A percentile compares a stretch with the other conserved stretches of the same genome.
Evolutionary conservation across 2,329 filamentous ascomycete species (phyloP).

Genomic region (Cordyceps javanica): DNA sequence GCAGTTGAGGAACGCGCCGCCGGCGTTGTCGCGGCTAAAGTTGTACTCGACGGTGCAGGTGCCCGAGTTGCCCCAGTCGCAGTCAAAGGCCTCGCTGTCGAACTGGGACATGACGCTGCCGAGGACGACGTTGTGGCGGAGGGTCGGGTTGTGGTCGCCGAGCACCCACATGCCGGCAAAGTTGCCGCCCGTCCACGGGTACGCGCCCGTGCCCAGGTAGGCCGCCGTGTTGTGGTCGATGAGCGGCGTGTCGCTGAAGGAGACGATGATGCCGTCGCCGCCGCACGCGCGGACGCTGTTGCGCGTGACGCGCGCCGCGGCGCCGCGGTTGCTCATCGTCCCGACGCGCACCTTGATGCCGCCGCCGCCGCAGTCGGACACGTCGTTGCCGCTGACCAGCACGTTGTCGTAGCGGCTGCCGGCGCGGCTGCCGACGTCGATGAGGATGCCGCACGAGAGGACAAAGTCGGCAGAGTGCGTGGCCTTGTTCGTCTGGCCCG

Average conservation of each 20-base stretch:
- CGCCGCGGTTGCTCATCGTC: constrained; percentile 16
- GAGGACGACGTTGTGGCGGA: constrained; percentile 21
- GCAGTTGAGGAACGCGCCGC: constrained; percentile 22
- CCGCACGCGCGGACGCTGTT: constrained; percentile 19
- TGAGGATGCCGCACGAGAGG: constrained; percentile 17
- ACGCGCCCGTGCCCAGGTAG: constrained; percentile 19
- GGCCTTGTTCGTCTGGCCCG: constrained; percentile 20
- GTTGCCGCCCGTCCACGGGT: constrained; percentile 22
- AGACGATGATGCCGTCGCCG: constrained; percentile 20
- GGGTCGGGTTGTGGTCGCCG: constrained; percentile 16
- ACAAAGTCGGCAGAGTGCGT: constrained; percentile 15
- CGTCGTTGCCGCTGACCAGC: constrained; percentile 16
- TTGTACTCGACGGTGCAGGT: constrained; percentile 23
- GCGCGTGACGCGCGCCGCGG: constrained; percentile 15
- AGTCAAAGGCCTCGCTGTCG: constrained; percentile 23
- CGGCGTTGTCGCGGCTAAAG: constrained; percentile 22
- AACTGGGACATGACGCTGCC: constrained; percentile 19
- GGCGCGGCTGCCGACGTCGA: constrained; percentile 13
- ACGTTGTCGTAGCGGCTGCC: constrained; percentile 21
- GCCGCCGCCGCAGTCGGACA: constrained; percentile 21
- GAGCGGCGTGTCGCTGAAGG: constrained; percentile 17
- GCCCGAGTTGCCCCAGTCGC: constrained; percentile 23
- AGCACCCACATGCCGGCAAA: constrained; percentile 24
- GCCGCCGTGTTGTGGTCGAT: constrained; percentile 20
- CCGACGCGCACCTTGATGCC: constrained; percentile 22